Percentiles rank a stretch among this genome's conserved stretches.
phyloP scores from a whole-genome alignment of 2,329 filamentous ascomycete species.

The Akanthomyces muscarius region DNA sequence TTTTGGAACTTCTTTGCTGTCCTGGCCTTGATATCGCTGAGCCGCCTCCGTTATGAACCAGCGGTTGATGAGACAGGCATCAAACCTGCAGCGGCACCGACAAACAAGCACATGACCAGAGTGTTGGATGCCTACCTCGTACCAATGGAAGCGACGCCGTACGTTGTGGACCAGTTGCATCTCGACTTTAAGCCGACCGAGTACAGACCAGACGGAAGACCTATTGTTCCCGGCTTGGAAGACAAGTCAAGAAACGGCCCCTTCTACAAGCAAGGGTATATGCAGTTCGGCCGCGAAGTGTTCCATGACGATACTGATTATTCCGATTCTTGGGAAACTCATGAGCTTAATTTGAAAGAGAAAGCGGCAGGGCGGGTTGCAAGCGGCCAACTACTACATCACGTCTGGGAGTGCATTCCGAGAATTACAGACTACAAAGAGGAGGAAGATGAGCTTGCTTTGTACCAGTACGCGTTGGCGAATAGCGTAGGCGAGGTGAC shows the following conservation, averaged over 20 bases:
- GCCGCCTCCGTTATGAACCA: neutral
- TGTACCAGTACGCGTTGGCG: neutral
- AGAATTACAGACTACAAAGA: neutral
- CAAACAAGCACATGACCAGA: neutral
- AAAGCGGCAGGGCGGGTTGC: neutral
- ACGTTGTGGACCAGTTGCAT: neutral
- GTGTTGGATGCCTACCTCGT: neutral
- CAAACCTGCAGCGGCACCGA: neutral
- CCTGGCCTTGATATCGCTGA: neutral
- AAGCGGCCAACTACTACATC: neutral
- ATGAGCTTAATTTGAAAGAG: neutral
- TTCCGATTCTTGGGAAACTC: neutral
- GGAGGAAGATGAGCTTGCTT: neutral
- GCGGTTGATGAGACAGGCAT: neutral
- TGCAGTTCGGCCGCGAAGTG: neutral
- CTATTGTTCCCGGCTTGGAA: neutral
- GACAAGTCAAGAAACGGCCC: neutral
- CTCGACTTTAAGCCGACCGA: neutral
- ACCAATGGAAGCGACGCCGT: constrained; percentile 1
- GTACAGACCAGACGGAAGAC: neutral
- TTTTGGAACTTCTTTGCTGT: constrained; percentile 3
- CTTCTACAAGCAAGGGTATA: neutral
- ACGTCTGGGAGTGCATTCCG: neutral
- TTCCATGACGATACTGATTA: neutral
- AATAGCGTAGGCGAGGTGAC: constrained; percentile 1